Base-by-base conservation (phyloP, 768 basidiomycete species). In the Hemileccinum impolitum region DNA sequence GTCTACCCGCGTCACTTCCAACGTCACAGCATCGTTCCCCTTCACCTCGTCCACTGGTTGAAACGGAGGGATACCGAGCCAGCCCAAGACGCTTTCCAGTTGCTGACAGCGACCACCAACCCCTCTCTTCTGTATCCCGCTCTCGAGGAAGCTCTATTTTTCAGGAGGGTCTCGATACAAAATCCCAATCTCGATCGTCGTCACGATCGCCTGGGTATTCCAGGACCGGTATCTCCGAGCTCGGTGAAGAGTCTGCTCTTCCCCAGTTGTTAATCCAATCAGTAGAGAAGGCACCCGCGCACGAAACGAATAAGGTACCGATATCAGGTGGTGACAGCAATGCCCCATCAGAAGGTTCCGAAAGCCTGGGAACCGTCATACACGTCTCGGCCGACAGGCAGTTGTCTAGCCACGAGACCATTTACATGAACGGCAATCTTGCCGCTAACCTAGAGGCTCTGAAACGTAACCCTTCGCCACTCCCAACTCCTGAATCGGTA, bases 121-220 rank as follows among this genome's bases (percentile, higher is more conserved):
- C 59, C 28, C 46, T 52, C 39, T 52, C 60, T 19, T 59, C 59
- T 2, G 42, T 23, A 14, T 55, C 61, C 25, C 56, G 46, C 38
- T 68, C 66, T 51, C 61, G 59, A 25, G 56, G 47, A 11, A 63
- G 65, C 39, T 66, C 70, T 31, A 45, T 65, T 17, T 62, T 61
- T 49, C 59, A 54, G 38, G 67, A 67, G 37, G 63, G 58, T 36
- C 59, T 61, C 39, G 61, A 59, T 45, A 68, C 71, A 55, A 70
- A 65, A 41, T 51, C 62, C 43, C 67, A 67, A 59, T 74, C 75
- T 43, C 71, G 77, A 56, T 77, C 78, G 35, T 66, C 69, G 32
- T 82, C 81, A 52, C 76, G 76, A 41, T 82, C 81, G n/a, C 83
- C 82, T 45, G 51, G 48, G 30, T 45, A 18, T 30, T 54, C 50